phyloP scores from a whole-genome alignment of 2,329 filamentous ascomycete species.

The Coleophoma eucalyptorum region DNA sequence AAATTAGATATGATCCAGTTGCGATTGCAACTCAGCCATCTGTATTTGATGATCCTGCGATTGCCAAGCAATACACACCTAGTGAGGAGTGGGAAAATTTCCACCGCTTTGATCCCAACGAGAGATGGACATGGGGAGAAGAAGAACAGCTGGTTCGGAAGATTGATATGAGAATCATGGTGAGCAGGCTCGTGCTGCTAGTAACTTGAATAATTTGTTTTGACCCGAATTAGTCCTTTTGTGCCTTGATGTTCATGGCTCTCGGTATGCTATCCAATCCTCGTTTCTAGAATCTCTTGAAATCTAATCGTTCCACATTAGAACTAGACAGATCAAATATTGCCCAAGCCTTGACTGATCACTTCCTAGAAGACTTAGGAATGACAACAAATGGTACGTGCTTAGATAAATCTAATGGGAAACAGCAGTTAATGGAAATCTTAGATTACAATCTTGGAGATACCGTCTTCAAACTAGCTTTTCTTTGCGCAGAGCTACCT shows the following conservation, averaged over 20 bases:
- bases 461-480: conserved; percentile 30
- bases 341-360: conserved; percentile 54
- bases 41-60: conserved; percentile 19
- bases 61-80: conserved; percentile 16
- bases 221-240: conserved; percentile 10
- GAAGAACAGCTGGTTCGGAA: conserved; percentile 23
- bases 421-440: too few species aligned
- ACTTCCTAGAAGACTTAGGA: conserved; percentile 51
- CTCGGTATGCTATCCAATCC: conserved; percentile 23
- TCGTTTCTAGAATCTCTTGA: not conserved
- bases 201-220: not conserved
- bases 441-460: conserved; percentile 44
- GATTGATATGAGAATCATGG: conserved; percentile 29
- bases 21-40: conserved; percentile 21
- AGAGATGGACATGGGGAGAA: conserved; percentile 33
- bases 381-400: conserved; percentile 38
- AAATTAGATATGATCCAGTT: conserved; percentile 11
- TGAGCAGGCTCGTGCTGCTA: not conserved
- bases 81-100: conserved; percentile 30
- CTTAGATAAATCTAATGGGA: not conserved
- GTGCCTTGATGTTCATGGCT: conserved; percentile 54
- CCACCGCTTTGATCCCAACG: conserved; percentile 32
- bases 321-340: conserved; percentile 60
- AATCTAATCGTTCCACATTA: not conserved
- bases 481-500: conserved; percentile 46